Base-by-base conservation (phyloP, 225 moss, liverwort and hornwort genomes). In the Anthoceros angustus region DNA sequence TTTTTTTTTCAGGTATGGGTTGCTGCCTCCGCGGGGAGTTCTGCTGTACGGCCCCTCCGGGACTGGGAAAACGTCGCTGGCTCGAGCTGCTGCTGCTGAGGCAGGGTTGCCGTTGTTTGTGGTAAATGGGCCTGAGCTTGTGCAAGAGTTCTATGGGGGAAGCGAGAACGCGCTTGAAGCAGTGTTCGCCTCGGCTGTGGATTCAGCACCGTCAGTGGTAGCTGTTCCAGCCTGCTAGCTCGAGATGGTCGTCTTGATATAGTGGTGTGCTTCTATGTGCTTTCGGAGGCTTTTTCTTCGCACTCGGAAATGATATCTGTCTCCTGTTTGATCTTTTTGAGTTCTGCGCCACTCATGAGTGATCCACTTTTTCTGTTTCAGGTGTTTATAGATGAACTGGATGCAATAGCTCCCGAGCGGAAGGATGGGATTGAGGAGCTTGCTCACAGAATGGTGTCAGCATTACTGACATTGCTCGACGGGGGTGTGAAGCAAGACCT, bases 321-420 rank as follows among this genome's bases (percentile, higher is more conserved):
- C 5, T 32, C 32, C 32, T 32, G 32, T 32, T 61, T 67, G n/a
- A 38, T 32, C 42, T 23, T 61, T 62, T 16, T 9, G 26, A 2
- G 0, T 25, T 50, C n/a, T n/a, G 1, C 20, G 5, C 15, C 67
- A 25, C 16, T 20, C 6, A 42, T 40, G 32, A 7, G 12, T 41
- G 23, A 26, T 50, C 0, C 14, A 48, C 21, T 66, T 55, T 45
- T 32, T 49, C 7, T 6, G 48, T 70, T 72, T 7, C 74, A 98
- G 89, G 81, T 98, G 67, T 89, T 98, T 70, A 92, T 98, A 71
- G 98, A 98, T 84, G 92, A 98, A 71, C 67, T 98, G 50, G 92
- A 98, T 78, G 89, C 98, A 39, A 86, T 98, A 68, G 89, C 84
- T 32, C 98, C 92, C 26, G 82, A 84, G 78, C 83, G 92, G 32